Conservation (phyloP, 345 rosid species). For the Garcia nutans region DNA sequence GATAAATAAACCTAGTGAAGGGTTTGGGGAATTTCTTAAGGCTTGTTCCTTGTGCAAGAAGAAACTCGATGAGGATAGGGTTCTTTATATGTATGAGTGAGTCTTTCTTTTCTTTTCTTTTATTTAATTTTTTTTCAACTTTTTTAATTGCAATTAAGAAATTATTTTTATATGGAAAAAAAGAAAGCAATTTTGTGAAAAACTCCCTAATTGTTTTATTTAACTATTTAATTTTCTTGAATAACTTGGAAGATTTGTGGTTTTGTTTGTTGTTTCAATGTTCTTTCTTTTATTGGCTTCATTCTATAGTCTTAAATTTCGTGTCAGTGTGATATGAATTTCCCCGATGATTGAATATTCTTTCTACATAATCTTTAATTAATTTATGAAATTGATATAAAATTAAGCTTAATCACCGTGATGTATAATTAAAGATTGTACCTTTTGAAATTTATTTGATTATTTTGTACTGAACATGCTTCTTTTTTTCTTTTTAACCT, state of each 20-base stretch:
- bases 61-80: neutral
- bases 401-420: too few species aligned
- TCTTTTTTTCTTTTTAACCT: too few species aligned
- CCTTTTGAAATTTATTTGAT: neutral
- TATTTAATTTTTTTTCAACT: neutral
- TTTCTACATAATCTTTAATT: too few species aligned
- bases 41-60: constrained; percentile 34
- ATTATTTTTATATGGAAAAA: too few species aligned
- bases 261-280: neutral
- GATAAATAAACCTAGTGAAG: constrained; percentile 19
- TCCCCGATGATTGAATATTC: too few species aligned
- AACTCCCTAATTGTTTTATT: too few species aligned
- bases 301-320: neutral
- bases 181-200: too few species aligned
- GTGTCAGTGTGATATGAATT: neutral
- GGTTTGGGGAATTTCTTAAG: constrained; percentile 31
- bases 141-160: too few species aligned
- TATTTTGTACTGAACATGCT: neutral
- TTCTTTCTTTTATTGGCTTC: neutral
- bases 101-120: neutral
- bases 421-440: neutral
- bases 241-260: neutral
- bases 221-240: too few species aligned
- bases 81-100: constrained; percentile 30
- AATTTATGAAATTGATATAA: too few species aligned